phyloP scores from a whole-genome alignment of 2,329 filamentous ascomycete species.

The Aspergillus fijiensis region DNA sequence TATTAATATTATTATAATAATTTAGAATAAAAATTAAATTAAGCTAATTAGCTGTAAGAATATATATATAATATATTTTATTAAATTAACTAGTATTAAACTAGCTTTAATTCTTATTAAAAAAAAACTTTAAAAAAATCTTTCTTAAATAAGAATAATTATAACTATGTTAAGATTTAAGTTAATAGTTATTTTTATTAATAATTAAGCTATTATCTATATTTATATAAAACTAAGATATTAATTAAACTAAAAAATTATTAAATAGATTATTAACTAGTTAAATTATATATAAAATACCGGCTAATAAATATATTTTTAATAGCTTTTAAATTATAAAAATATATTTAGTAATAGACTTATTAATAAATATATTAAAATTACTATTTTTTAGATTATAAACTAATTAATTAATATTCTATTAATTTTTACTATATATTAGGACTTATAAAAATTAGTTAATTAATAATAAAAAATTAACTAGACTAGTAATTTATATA shows the following conservation, averaged over 20 bases:
- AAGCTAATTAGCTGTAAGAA: too few relatives aligned
- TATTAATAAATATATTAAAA: not conserved
- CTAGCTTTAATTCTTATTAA: too few relatives aligned
- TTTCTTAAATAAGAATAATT: too few relatives aligned
- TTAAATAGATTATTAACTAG: not conserved
- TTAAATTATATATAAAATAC: not conserved
- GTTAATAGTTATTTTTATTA: not conserved
- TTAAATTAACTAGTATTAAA: too few relatives aligned
- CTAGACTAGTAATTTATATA: too few relatives aligned
- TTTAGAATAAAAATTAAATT: too few relatives aligned
- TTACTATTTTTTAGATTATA: not conserved
- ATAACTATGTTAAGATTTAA: not conserved
- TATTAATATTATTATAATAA: too few relatives aligned
- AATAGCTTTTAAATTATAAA: too few relatives aligned
- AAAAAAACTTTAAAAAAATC: too few relatives aligned
- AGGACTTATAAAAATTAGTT: not conserved
- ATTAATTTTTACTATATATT: not conserved
- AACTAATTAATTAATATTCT: not conserved
- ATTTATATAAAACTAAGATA: not conserved
- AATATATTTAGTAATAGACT: not conserved
- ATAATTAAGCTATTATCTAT: not conserved
- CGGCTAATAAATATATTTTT: too few relatives aligned
- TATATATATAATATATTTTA: too few relatives aligned
- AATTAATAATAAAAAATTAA: too few relatives aligned
- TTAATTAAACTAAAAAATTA: not conserved